phyloP scores from a whole-genome alignment of 768 basidiomycete species.

The Leccinum obscurum region DNA sequence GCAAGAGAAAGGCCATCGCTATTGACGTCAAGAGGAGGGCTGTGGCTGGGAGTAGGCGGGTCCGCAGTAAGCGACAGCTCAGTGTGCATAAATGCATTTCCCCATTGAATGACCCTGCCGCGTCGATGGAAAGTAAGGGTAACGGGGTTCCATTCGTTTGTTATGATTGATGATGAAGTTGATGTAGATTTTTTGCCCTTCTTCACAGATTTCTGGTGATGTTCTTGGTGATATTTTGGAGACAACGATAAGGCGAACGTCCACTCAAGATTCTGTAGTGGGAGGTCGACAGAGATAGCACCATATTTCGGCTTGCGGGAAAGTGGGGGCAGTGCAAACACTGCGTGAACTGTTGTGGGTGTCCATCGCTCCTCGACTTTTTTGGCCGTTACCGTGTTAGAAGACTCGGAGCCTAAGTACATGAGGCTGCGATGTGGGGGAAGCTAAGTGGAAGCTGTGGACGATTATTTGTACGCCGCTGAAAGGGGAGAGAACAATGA shows the following conservation, averaged over 20 bases:
- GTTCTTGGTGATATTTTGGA: too few species aligned
- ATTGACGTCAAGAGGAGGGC: neutral
- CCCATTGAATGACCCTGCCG: conserved; percentile 7
- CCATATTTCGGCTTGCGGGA: neutral
- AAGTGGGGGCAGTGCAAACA: conserved; percentile 1
- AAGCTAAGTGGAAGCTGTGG: neutral
- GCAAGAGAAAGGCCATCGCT: too few species aligned
- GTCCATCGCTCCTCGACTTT: conserved; percentile 19
- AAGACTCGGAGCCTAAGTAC: neutral
- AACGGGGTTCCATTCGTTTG: conserved; percentile 1
- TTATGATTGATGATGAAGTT: too few species aligned
- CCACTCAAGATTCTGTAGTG: conserved; percentile 15
- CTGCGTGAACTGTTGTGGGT: conserved; percentile 9
- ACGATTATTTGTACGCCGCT: neutral
- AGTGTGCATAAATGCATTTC: conserved; percentile 12
- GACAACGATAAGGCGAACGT: conserved; percentile 16
- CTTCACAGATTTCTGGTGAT: too few species aligned
- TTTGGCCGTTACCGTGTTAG: neutral
- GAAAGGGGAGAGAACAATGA: neutral
- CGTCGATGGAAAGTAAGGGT: conserved; percentile 12
- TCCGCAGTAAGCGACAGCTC: conserved; percentile 5
- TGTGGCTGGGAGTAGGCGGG: neutral
- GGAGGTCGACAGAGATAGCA: conserved; percentile 9
- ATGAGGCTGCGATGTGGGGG: neutral
- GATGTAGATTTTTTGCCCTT: too few species aligned